Evolutionary conservation across 2,329 filamentous ascomycete species (phyloP).

Genomic region (Aspergillus sojae): DNA sequence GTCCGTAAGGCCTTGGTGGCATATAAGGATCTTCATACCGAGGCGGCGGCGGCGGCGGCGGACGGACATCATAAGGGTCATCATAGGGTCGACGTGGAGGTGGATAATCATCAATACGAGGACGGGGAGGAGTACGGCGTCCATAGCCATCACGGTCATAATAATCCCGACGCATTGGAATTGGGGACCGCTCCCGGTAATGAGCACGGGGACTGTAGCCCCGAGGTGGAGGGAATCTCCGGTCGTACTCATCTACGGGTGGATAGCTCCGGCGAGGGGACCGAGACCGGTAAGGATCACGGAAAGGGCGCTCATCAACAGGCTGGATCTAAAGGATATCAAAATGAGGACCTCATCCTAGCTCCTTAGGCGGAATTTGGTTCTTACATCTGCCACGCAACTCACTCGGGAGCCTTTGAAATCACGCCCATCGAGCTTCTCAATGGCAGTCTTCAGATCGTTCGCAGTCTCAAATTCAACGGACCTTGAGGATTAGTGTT

Average conservation of each 20-base stretch:
- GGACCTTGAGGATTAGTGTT: conserved; percentile 63
- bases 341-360: conserved; percentile 30
- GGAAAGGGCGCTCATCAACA: conserved; percentile 68
- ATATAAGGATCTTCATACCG: conserved; percentile 64
- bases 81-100: conserved; percentile 61
- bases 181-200: conserved; percentile 83
- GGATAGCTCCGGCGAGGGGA: conserved; percentile 72
- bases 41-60: conserved; percentile 55
- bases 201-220: conserved; percentile 83
- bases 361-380: conserved; percentile 21
- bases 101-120: conserved; percentile 76
- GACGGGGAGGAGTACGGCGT: conserved; percentile 78
- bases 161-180: conserved; percentile 74
- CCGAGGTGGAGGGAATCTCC: conserved; percentile 75
- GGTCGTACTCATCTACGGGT: conserved; percentile 77
- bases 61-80: conserved; percentile 60
- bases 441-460: conserved; percentile 86
- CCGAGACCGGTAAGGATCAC: conserved; percentile 76
- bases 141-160: conserved; percentile 78
- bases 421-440: conserved; percentile 89
- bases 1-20: conserved; percentile 56
- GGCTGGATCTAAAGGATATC: conserved; percentile 62
- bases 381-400: conserved; percentile 82
- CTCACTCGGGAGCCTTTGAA: conserved; percentile 88
- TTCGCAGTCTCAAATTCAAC: conserved; percentile 95